Evolutionary conservation across 108 stramenopile species (phyloP), one percentile per base, ranked within the genome.

Genomic region (Skeletonema costatum): DNA sequence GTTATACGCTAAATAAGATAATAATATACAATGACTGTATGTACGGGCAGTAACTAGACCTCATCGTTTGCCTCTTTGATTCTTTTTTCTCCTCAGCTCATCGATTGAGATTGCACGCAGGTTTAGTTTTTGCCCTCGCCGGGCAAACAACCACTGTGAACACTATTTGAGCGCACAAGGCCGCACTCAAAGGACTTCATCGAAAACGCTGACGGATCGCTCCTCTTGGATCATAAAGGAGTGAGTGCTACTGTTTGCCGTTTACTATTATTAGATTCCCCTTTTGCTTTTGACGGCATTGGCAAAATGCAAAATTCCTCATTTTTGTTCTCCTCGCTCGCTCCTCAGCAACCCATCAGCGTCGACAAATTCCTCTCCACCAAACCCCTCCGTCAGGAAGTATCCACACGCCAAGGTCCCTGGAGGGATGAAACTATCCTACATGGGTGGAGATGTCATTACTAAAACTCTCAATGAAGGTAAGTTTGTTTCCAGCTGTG

Each of bases 401-500:
- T 95, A 1, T 81, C 82, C 42, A 85, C 83, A 19, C 89, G 94
- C 2, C 82, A 81, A n/a, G 94, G 94, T 38, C 94, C 94, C 29
- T n/a, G 90, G 92, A 2, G 85, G 85, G 61, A 85, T 71, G 68
- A 89, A 92, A 69, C 60, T 95, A 32, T 87, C 88, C n/a, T 95
- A 95, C 58, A 82, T 95, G 61, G 75, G 83, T 42, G 94, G 94
- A 42, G 94, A 95, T 35, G 83, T 79, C n/a, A 85, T 95, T 2
- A 90, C 92, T 11, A 78, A 90, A 39, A 92, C 89, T 0, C 82
- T 95, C 2, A 95, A 95, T 76, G 91, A 95, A 25, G 25, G 25
- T 25, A 25, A 25, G 25, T 25, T 25, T 25, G 25, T 25, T 25
- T 25, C 25, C 25, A 25, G 25, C 25, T 25, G 25, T 25, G 25